Evolutionary conservation across 2,329 filamentous ascomycete genomes (phyloP).

Genomic region (Balansia obtecta): DNA sequence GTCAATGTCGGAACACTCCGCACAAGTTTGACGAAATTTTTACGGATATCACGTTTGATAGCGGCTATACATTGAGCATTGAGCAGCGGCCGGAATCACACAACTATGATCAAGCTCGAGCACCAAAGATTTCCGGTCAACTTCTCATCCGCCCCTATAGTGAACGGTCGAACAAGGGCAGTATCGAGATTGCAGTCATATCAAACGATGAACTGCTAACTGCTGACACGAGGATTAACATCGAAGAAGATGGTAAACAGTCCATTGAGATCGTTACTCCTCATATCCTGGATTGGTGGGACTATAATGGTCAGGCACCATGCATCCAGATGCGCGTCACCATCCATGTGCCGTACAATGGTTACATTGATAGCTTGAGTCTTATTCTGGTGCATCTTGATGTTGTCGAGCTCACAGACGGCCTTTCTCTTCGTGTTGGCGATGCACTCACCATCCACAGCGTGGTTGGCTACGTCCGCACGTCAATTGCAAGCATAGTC

Average conservation of each 20-base stretch:
- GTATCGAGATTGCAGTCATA: constrained; percentile 30
- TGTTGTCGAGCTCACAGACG: constrained; percentile 28
- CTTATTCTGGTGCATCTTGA: constrained; percentile 27
- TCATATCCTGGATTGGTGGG: constrained; percentile 19
- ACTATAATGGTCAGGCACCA: constrained; percentile 15
- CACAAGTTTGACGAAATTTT: constrained; percentile 10
- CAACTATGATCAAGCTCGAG: constrained; percentile 10
- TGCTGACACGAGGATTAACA: constrained; percentile 21
- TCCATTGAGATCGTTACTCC: constrained; percentile 28
- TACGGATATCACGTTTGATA: constrained; percentile 21
- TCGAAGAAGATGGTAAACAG: constrained; percentile 19
- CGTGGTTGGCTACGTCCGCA: constrained; percentile 21
- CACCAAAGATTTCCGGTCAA: constrained; percentile 30
- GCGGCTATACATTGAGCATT: constrained; percentile 25
- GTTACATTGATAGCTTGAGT: constrained; percentile 23
- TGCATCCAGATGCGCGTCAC: constrained; percentile 37
- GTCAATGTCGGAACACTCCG: constrained; percentile 15
- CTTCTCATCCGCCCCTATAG: constrained; percentile 29
- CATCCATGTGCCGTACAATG: constrained; percentile 30
- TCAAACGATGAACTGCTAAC: constrained; percentile 31
- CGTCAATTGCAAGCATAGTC: constrained; percentile 17
- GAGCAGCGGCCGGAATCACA: constrained; percentile 22
- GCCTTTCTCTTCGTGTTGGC: constrained; percentile 23
- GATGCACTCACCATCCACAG: constrained; percentile 21
- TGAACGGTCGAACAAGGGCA: constrained; percentile 20